Evolutionary conservation across 805 yeast species (phyloP).

Genomic region (Yamadazyma laniorum): DNA sequence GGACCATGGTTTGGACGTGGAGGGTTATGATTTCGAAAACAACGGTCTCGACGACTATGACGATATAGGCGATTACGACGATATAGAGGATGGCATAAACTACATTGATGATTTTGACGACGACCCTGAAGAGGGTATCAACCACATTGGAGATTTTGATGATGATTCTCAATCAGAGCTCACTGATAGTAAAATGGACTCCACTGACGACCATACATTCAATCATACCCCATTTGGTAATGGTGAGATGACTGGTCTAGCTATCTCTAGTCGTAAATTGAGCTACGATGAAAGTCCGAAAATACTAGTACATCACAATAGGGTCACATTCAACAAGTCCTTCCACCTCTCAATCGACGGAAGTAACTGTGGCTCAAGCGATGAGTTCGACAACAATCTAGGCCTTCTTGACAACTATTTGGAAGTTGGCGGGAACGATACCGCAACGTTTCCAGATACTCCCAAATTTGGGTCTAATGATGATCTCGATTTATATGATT

Average conservation of each 20-base stretch:
- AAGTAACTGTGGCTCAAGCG: slow-evolving; percentile 9
- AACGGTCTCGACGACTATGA: slow-evolving; percentile 37
- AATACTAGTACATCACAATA: slow-evolving; percentile 10
- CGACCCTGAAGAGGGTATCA: too few species aligned
- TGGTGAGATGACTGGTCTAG: too few species aligned
- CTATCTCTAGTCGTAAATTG: background rate
- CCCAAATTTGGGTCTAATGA: slow-evolving; percentile 15
- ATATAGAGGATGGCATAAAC: slow-evolving; percentile 17
- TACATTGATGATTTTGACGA: slow-evolving; percentile 23
- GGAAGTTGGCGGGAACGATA: slow-evolving; percentile 12
- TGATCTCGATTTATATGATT: slow-evolving; percentile 23
- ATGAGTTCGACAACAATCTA: slow-evolving; percentile 8
- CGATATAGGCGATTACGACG: slow-evolving; percentile 31
- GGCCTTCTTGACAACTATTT: slow-evolving; percentile 32
- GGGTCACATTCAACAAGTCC: slow-evolving; percentile 21
- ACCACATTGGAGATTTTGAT: slow-evolving; percentile 7
- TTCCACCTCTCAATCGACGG: slow-evolving; percentile 28
- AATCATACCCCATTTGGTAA: background rate
- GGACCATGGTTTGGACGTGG: slow-evolving; percentile 32
- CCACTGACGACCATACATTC: background rate
- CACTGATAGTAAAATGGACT: background rate
- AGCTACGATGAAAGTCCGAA: background rate
- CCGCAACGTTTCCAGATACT: slow-evolving; percentile 1
- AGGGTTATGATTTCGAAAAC: slow-evolving; percentile 44
- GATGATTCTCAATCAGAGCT: background rate